These are phyloP conservation scores for Aspergillus viridinutans DNA, from an alignment of 2,329 filamentous ascomycete genomes.

Conservation along the genomic window DNA sequence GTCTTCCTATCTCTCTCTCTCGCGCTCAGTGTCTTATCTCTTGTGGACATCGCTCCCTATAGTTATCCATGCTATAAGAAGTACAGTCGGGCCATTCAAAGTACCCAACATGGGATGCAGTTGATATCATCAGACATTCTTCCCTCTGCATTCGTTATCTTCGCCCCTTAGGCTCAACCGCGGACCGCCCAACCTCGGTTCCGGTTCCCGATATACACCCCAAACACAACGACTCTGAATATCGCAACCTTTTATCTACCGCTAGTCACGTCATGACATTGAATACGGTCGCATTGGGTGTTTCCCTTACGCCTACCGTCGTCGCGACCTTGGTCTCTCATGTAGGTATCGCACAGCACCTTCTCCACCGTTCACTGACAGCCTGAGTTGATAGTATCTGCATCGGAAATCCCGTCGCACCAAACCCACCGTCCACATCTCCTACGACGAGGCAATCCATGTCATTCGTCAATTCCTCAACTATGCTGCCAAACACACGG, in stretches of 20 bases:
- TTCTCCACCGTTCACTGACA: conserved; percentile 6
- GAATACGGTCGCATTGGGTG: conserved; percentile 74
- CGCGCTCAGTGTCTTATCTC: no score
- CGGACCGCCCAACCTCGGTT: neutral
- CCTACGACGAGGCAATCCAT: conserved; percentile 88
- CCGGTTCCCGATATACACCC: neutral
- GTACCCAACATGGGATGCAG: neutral
- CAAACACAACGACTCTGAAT: neutral
- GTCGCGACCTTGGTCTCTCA: conserved; percentile 83
- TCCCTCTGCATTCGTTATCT: neutral
- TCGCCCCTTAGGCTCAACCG: neutral
- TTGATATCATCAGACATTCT: neutral
- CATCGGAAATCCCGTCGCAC: conserved; percentile 70
- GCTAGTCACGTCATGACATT: conserved; percentile 51
- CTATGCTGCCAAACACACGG: conserved; percentile 81
- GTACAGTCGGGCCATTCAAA: neutral
- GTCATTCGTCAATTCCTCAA: conserved; percentile 81
- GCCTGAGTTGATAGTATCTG: conserved; percentile 60
- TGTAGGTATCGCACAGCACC: conserved; percentile 49
- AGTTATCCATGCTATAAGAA: neutral
- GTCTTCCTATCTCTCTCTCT: no score
- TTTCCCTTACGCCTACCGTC: conserved; percentile 82
- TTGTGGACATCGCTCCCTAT: neutral
- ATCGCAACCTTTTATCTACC: no score
- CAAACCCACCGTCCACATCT: conserved; percentile 84